A percentile compares a stretch with the other conserved stretches of the same genome.
phyloP scores from a whole-genome alignment of 2,329 filamentous ascomycete genomes.

The Phialocephala subalpina region DNA sequence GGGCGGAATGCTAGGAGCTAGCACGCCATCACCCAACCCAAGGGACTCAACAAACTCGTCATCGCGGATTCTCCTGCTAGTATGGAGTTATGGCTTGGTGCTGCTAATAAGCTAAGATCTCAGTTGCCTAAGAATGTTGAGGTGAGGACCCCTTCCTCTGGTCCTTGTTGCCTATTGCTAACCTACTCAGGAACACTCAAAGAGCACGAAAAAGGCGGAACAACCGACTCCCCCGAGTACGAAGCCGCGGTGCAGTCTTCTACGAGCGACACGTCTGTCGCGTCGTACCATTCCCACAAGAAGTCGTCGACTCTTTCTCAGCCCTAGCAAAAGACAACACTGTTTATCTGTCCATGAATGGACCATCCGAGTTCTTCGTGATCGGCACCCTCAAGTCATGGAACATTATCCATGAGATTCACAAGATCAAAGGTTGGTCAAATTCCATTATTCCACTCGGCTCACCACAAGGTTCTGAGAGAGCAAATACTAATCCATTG shows the following conservation, averaged over 20 bases:
- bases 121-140: slow-evolving; percentile 5
- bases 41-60: slow-evolving; percentile 49
- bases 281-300: slow-evolving; percentile 27
- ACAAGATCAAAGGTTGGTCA: slow-evolving; percentile 49
- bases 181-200: slow-evolving; percentile 30
- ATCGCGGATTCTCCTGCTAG: slow-evolving; percentile 43
- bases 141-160: too few relatives aligned
- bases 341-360: slow-evolving; percentile 39
- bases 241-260: slow-evolving; percentile 31
- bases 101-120: slow-evolving; percentile 30
- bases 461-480: too few relatives aligned
- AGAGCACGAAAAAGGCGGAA: slow-evolving; percentile 32
- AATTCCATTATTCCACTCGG: too few relatives aligned
- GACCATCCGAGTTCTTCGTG: slow-evolving; percentile 49
- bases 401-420: slow-evolving; percentile 45
- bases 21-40: slow-evolving; percentile 49
- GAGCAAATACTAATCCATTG: too few relatives aligned
- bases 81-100: slow-evolving; percentile 23
- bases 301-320: slow-evolving; percentile 32
- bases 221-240: slow-evolving; percentile 30
- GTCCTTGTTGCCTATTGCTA: too few relatives aligned
- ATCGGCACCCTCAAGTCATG: slow-evolving; percentile 51
- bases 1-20: slow-evolving; percentile 59
- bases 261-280: slow-evolving; percentile 33
- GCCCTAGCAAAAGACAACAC: slow-evolving; percentile 34